Percentiles rank a stretch among this genome's conserved stretches.
These are phyloP conservation scores for Dactylonectria estremocensis DNA, from an alignment of 2,329 filamentous ascomycete genomes.

Conservation along the genomic window DNA sequence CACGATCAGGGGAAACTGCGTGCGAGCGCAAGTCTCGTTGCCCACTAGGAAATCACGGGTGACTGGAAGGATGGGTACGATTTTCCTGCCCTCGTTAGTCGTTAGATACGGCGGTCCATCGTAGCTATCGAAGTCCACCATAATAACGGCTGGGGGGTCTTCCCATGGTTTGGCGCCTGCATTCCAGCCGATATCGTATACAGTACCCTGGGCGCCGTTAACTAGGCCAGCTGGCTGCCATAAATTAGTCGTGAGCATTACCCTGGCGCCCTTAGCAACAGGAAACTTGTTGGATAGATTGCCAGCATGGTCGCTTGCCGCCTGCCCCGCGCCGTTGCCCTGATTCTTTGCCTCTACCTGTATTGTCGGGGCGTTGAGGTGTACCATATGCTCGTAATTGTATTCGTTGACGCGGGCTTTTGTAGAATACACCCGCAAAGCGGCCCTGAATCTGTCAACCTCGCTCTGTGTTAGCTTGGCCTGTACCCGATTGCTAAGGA, in stretches of 20 bases:
- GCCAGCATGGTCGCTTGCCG: background rate
- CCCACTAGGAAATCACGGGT: background rate
- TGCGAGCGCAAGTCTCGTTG: background rate
- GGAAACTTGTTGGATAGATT: background rate
- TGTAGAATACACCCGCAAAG: no score
- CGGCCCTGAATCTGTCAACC: background rate
- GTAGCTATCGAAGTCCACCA: background rate
- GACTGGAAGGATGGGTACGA: background rate
- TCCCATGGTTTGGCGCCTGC: background rate
- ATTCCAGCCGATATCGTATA: slow-evolving; percentile 1
- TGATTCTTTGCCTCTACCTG: background rate
- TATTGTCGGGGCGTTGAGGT: background rate
- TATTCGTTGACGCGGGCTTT: no score
- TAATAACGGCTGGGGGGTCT: background rate
- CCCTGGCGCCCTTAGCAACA: background rate
- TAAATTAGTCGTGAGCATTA: no score
- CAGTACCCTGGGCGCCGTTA: background rate
- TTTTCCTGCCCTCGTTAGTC: background rate
- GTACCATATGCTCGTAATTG: no score
- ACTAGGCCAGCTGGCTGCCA: no score
- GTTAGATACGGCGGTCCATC: background rate
- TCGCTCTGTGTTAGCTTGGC: background rate
- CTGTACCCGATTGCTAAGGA: background rate
- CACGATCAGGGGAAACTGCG: background rate
- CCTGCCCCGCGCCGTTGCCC: background rate